Base-by-base conservation (phyloP, 768 basidiomycete genomes). In the Suillus hirtellus region DNA sequence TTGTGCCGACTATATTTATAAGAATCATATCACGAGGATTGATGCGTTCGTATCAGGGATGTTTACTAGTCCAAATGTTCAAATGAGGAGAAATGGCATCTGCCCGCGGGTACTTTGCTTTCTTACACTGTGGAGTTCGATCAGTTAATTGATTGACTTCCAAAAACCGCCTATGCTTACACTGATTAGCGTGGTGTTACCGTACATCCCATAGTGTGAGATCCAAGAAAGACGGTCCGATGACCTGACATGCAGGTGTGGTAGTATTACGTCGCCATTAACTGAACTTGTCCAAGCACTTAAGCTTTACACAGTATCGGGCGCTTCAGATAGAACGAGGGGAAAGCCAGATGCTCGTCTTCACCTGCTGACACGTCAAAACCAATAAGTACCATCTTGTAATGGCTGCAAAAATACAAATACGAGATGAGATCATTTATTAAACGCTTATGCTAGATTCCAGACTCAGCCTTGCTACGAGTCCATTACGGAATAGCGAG, bases 11-110 rank as follows among this genome's bases (percentile, higher is more conserved):
- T 27, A 52, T 52, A 10, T 52, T 52, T 52, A 52, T 21, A 15
- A 50, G 49, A 50, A 50, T 50, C 49, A 17, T 31, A 31, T 50
- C 49, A 50, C 49, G 49, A 50, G 49, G 49, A 24, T 10, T 49
- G 24, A 27, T 50, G 49, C 27, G 27, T 27, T 50, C 8, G 24
- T 7, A 1, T 50, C 49, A 52, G 50, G 50, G 50, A 17, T 31
- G 27, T 52, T 27, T 52, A 27, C 24, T 31, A 50, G 27, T 27
- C 27, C 8, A 8, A 12, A 52, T 19, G 27, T 15, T 27, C 49
- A 27, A 9, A 50, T 50, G 15, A 8, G 15, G 27, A 52, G 50
- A 52, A 52, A 27, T 14, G 24, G 15, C 6, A 49, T 24, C 21
- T 21, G 6, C 24, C 14, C 49, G 14, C 7, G 24, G 8, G 15